Base-by-base conservation (phyloP, 1,284 basidiomycete species). In the Ustilago nuda region DNA sequence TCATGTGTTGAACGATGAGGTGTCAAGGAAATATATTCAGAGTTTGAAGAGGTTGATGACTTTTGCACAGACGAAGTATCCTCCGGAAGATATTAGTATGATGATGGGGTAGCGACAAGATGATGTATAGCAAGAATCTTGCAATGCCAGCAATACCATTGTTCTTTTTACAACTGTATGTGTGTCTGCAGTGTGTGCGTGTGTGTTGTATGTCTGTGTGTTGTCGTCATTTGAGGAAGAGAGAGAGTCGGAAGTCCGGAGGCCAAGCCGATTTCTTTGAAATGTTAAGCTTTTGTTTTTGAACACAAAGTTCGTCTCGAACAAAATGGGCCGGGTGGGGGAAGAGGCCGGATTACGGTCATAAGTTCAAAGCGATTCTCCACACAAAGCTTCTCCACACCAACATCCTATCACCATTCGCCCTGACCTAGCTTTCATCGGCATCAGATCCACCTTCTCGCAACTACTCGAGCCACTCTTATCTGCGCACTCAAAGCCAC, bases 1-100 rank as follows among this genome's bases (percentile, higher is more conserved):
- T 0, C 97, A 99, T 87, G 96, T 98, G 2, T 87, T 99, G 67
- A 99, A 99, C 86, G 97, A 99, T 83, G 97, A 99, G 90, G 94
- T 98, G 79, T 95, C 94, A 82, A 89, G 97, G 67, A 99, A 99
- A 87, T 99, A 98, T 85, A 99, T 99, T 74, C 97, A 99, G 87
- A 96, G 94, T 83, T 87, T 99, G 56, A 99, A 99, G 87, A 88
- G 96, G 61, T 77, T 86, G 93, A 83, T 68, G 88, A 86, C 50
- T 4, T 61, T 77, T 71, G 72, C 64, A 43, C 83, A 85, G 67
- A 79, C 81, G 19, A 77, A 72, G 56, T 81, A 79, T 48, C 80
- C 80, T 35, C 80, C 80, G 12, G 61, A 69, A 33, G 73, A 78
- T 61, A 61, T 76, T 13, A 72, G 68, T 64, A 80, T 81, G 78